Evolutionary conservation across 768 basidiomycete species (phyloP).

Genomic region (Nidularia pulvinata): DNA sequence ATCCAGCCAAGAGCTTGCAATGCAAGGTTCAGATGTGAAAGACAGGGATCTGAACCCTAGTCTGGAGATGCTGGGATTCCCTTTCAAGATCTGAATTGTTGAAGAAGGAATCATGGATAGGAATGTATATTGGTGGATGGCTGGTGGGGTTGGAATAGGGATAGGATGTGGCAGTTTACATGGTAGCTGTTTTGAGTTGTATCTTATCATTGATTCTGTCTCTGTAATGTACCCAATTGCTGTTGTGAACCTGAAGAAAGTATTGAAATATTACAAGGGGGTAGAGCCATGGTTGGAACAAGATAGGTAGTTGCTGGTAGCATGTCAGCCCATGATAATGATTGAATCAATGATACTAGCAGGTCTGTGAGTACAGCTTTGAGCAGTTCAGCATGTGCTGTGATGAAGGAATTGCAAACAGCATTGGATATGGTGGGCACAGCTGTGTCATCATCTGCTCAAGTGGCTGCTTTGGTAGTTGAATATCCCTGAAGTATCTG

Average conservation of each 20-base stretch:
- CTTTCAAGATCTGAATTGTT: not conserved
- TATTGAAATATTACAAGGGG: not conserved
- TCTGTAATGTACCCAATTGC: not conserved
- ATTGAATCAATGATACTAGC: no score
- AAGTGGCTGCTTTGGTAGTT: no score
- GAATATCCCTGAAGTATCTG: no score
- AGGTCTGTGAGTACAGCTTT: no score
- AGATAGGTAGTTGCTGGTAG: not conserved
- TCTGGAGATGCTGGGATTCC: not conserved
- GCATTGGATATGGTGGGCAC: no score
- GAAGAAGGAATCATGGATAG: not conserved
- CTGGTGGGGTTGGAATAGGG: not conserved
- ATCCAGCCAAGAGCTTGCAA: not conserved
- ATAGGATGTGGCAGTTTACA: not conserved
- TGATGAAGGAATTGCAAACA: no score
- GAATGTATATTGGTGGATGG: not conserved
- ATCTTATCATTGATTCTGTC: not conserved
- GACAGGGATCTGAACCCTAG: not conserved
- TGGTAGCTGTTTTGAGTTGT: not conserved
- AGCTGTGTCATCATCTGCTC: no score
- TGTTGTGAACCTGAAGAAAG: not conserved
- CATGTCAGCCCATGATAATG: not conserved
- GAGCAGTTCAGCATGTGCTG: no score
- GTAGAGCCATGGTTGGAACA: not conserved
- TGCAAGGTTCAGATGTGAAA: not conserved